Evolutionary conservation across 2,329 filamentous ascomycete genomes (phyloP), one percentile per base, ranked within the genome.

Genomic region (Fusarium torreyae): DNA sequence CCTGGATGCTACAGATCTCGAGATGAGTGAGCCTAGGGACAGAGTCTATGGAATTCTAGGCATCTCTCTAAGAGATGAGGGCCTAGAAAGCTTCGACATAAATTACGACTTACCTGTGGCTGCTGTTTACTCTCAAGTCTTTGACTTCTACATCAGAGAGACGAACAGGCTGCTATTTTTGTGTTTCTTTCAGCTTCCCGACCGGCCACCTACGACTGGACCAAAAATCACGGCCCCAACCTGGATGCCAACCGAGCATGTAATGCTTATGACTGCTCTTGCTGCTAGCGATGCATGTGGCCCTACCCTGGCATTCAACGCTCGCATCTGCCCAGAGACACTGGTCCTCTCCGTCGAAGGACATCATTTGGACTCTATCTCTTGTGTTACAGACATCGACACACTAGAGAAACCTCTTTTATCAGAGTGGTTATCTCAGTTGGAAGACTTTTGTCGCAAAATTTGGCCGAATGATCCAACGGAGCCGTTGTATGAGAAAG

Each of bases 1-100:
- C 8, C 17, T 18, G 18, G 17, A 17, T 6, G 20, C 40, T 5
- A 14, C 22, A 22, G 24, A 22, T 2, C 39, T 59, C 3, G 28
- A 46, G 3, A 38, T 46, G 28, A 45, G 40, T 14, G 56, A 59
- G 14, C 31, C 49, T 1, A 53, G 34, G 18, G 49, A 59, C 26
- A 33, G 49, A 33, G 40, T 59, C 18, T 54, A 54, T 17, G 49
- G 56, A 10, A 22, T 59, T 10, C 24, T 59, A 17, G 56, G 56
- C 31, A 42, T 43, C 7, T 6, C 33, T 3, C 18, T 33, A 6
- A 20, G 34, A 14, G 34, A 33, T 11, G 33, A 17, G 34, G 17
- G 44, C 17, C 38, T 54, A 24, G 7, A 15, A 18, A 33, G 11
- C 4, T 20, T 59, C 5, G 17, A 11, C 11, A 26, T 54, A 22